Evolutionary conservation across 345 rosid genomes (phyloP).

Genomic region (Brassica juncea): DNA sequence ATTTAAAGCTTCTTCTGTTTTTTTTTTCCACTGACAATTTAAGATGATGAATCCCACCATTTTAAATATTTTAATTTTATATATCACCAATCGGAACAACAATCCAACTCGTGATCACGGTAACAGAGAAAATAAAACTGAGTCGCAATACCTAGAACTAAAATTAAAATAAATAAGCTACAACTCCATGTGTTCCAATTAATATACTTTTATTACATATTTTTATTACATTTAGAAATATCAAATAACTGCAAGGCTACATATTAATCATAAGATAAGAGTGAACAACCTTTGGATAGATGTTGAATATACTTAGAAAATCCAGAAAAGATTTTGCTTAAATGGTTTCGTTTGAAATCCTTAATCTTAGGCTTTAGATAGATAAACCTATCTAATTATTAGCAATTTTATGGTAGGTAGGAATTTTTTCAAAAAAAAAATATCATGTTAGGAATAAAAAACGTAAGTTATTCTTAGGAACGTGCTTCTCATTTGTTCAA

Average conservation of each 20-base stretch:
- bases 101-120: conserved; percentile 22
- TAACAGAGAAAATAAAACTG: conserved; percentile 4
- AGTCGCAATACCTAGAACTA: conserved; percentile 12
- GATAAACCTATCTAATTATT: conserved; percentile 36
- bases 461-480: conserved; percentile 10
- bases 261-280: conserved; percentile 19
- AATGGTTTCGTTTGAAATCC: conserved; percentile 11
- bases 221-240: too few relatives aligned
- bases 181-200: not conserved
- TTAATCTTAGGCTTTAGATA: conserved; percentile 20
- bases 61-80: not conserved
- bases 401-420: not conserved
- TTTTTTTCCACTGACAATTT: not conserved
- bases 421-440: too few relatives aligned
- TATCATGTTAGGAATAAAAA: not conserved
- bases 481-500: conserved; percentile 46
- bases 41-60: conserved; percentile 12
- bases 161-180: not conserved
- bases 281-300: conserved; percentile 3
- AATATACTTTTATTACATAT: conserved; percentile 16
- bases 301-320: not conserved
- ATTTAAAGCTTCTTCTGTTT: not conserved
- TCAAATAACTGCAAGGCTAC: conserved; percentile 20
- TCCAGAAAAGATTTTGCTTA: not conserved
- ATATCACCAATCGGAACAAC: conserved; percentile 11